These are phyloP conservation scores for Eucalyptus curtisii DNA, from an alignment of 345 rosid species.

Conservation along the genomic window DNA sequence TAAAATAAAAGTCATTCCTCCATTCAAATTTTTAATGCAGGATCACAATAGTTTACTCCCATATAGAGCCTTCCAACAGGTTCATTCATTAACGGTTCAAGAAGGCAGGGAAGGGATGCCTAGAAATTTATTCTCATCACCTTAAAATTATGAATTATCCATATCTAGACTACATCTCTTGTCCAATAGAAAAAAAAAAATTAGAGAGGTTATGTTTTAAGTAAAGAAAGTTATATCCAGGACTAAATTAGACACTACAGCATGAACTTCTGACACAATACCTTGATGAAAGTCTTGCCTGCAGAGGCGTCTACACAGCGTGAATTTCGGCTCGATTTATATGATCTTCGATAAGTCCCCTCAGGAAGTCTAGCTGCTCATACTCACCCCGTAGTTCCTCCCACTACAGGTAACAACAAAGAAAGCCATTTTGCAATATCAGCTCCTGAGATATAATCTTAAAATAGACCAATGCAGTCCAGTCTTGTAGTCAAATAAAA, in stretches of 20 bases:
- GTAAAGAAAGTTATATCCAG: not conserved
- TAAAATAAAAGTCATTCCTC: not conserved
- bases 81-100: not conserved
- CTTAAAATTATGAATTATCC: not conserved
- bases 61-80: not conserved
- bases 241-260: not conserved
- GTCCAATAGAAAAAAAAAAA: not conserved
- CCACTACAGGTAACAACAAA: conserved; percentile 36
- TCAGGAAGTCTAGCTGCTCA: conserved; percentile 75
- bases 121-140: not conserved
- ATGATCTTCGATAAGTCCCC: conserved; percentile 54
- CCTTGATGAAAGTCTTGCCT: not conserved
- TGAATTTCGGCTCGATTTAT: not conserved
- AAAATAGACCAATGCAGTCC: not conserved
- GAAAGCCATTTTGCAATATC: not conserved
- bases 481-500: not conserved
- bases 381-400: conserved; percentile 68
- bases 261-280: not conserved
- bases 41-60: not conserved
- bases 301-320: not conserved
- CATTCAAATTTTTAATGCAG: not conserved
- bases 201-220: not conserved
- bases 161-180: not conserved
- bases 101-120: not conserved
- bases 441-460: not conserved